A percentile compares a stretch with the other conserved stretches of the same genome.
Conservation (phyloP, 306 rosid genomes). For the Pachyrhizus erosus region DNA sequence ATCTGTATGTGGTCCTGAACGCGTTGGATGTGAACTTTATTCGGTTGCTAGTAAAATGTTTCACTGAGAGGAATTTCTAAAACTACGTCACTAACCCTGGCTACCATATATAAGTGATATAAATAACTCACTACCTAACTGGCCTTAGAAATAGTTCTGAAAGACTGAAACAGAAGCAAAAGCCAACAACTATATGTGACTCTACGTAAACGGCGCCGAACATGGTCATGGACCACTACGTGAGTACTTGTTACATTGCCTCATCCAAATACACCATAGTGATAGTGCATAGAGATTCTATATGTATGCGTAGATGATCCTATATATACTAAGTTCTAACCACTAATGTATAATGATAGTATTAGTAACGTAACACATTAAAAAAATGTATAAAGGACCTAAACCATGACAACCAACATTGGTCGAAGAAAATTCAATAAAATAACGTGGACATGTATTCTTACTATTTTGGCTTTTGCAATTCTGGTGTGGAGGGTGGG, state of each 20-base stretch:
- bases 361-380: neutral
- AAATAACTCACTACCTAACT: neutral
- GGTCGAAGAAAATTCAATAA: neutral
- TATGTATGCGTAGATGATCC: neutral
- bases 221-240: slow-evolving; percentile 40
- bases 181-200: slow-evolving; percentile 24
- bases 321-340: neutral
- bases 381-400: neutral
- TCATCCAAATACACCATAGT: too few species aligned
- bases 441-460: neutral
- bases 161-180: slow-evolving; percentile 25
- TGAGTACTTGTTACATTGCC: neutral
- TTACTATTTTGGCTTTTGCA: neutral
- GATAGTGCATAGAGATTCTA: neutral
- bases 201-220: slow-evolving; percentile 54
- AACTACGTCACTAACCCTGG: slow-evolving; percentile 6
- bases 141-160: slow-evolving; percentile 4
- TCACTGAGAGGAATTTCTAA: slow-evolving; percentile 26
- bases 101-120: neutral
- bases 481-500: neutral
- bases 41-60: slow-evolving; percentile 8
- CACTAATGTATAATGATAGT: neutral
- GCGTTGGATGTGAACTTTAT: neutral
- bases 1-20: slow-evolving; percentile 39
- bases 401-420: neutral